Conservation (phyloP, 129 eudicot species). For the Flaveria ramosissima region DNA sequence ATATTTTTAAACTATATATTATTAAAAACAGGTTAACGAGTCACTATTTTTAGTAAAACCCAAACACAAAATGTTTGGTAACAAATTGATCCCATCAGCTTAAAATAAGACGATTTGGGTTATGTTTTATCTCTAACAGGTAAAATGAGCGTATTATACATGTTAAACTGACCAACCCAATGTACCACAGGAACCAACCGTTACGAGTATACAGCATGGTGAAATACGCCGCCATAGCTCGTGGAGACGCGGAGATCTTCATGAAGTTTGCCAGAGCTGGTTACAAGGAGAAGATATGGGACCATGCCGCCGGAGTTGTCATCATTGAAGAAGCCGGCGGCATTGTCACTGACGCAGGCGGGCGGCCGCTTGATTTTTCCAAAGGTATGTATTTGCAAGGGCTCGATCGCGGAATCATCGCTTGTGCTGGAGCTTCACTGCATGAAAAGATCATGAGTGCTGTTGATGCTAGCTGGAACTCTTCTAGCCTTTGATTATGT, state of each 20-base stretch:
- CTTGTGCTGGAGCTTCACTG: slow-evolving; percentile 69
- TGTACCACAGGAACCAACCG: slow-evolving; percentile 65
- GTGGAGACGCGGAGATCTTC: slow-evolving; percentile 90
- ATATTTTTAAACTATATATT: no score
- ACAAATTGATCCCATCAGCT: no score
- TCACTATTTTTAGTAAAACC: no score
- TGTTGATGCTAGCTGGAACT: slow-evolving; percentile 96
- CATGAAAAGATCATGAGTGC: slow-evolving; percentile 78
- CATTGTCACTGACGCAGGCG: slow-evolving; percentile 88
- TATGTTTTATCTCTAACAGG: no score
- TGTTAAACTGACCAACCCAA: no score
- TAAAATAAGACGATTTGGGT: no score
- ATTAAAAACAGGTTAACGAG: no score
- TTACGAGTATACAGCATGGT: slow-evolving; percentile 86
- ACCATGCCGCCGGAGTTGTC: slow-evolving; percentile 91
- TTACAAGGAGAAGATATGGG: slow-evolving; percentile 93
- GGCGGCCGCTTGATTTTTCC: slow-evolving; percentile 67
- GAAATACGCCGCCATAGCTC: slow-evolving; percentile 88
- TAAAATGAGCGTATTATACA: no score
- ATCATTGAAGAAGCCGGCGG: slow-evolving; percentile 92
- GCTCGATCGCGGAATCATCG: slow-evolving; percentile 84
- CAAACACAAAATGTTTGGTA: no score
- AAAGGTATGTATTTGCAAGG: slow-evolving; percentile 78
- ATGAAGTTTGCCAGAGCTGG: slow-evolving; percentile 90
- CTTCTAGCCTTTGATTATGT: slow-evolving; percentile 63